Conservation (phyloP, 225 moss, liverwort and hornwort species). For the Bryoerythrophyllum caledonicum region DNA sequence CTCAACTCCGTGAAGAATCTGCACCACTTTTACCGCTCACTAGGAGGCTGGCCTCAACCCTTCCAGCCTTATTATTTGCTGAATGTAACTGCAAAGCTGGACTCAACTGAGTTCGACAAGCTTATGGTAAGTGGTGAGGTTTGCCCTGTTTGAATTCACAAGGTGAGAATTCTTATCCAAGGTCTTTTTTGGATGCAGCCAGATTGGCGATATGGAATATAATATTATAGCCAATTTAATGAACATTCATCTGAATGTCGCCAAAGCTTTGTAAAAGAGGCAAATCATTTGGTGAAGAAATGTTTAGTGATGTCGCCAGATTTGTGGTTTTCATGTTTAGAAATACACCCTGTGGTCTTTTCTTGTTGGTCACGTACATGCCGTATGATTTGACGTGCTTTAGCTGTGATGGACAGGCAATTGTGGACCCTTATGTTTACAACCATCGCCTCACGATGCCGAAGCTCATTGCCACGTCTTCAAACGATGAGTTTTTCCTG, state of each 20-base stretch:
- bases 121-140: conserved; percentile 70
- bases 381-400: background rate
- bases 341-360: background rate
- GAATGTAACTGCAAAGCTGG: conserved; percentile 74
- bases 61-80: conserved; percentile 65
- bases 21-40: conserved; percentile 84
- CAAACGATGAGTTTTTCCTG: conserved; percentile 95
- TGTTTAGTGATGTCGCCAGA: too few relatives aligned
- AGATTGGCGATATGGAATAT: too few relatives aligned
- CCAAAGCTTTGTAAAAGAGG: too few relatives aligned
- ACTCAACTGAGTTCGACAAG: conserved; percentile 64
- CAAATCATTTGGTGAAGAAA: too few relatives aligned
- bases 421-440: conserved; percentile 81
- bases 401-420: conserved; percentile 44
- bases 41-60: conserved; percentile 88
- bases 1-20: conserved; percentile 69
- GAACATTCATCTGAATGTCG: too few relatives aligned
- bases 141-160: background rate
- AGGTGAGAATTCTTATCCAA: background rate
- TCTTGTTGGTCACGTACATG: background rate
- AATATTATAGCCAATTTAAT: too few relatives aligned
- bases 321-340: background rate
- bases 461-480: conserved; percentile 77
- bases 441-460: conserved; percentile 78
- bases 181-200: background rate